Percentiles rank a stretch among this genome's conserved stretches.
Evolutionary conservation across 2,329 filamentous ascomycete species (phyloP).

Genomic region (Hypomyces perniciosus): DNA sequence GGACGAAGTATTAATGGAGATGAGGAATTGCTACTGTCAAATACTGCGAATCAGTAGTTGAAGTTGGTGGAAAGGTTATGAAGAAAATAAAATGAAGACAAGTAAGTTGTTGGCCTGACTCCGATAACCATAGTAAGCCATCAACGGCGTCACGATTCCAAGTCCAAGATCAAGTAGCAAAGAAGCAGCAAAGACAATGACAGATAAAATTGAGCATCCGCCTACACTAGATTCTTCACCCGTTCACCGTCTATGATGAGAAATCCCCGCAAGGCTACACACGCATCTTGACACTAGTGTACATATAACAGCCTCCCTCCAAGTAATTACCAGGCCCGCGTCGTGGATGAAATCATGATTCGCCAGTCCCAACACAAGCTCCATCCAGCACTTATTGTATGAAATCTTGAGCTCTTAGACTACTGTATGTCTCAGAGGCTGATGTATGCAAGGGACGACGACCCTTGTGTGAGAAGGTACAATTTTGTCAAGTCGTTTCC

Average conservation of each 20-base stretch:
- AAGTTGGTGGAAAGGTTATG: background rate
- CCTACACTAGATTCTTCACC: slow-evolving; percentile 39
- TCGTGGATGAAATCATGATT: slow-evolving; percentile 18
- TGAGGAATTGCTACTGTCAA: too few relatives aligned
- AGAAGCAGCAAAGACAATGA: slow-evolving; percentile 1
- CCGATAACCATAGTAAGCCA: too few relatives aligned
- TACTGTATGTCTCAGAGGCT: slow-evolving; percentile 5
- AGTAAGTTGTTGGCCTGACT: background rate
- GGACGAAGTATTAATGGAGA: background rate
- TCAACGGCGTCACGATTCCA: background rate
- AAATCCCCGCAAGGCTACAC: slow-evolving; percentile 34
- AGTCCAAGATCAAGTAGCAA: background rate
- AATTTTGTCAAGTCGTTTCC: slow-evolving; percentile 8
- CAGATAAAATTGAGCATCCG: slow-evolving; percentile 28
- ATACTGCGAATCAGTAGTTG: background rate
- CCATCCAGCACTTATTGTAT: slow-evolving; percentile 6
- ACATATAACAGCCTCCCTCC: slow-evolving; percentile 37
- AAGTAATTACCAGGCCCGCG: slow-evolving; percentile 20
- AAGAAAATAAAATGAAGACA: background rate
- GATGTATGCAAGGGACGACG: slow-evolving; percentile 1
- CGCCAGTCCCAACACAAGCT: slow-evolving; percentile 20
- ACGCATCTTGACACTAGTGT: slow-evolving; percentile 45
- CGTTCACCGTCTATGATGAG: slow-evolving; percentile 43
- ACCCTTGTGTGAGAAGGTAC: slow-evolving; percentile 2
- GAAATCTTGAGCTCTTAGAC: slow-evolving; percentile 3